These are phyloP conservation scores for Fraxinus quadrangulata DNA, from an alignment of 257 asterid genomes.

Conservation along the genomic window DNA sequence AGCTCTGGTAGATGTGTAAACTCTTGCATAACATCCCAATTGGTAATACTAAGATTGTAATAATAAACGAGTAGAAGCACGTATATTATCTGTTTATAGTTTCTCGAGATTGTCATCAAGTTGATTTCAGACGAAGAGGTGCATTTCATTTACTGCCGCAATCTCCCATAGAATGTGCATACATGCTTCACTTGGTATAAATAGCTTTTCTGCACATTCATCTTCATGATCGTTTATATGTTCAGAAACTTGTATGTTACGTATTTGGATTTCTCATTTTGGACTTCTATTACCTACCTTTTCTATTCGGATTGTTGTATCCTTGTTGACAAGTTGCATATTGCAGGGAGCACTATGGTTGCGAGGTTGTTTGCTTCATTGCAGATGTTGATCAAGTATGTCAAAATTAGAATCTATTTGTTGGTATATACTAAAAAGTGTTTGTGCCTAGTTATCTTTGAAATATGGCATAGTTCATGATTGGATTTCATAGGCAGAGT, in stretches of 20 bases:
- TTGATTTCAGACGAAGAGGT: background rate
- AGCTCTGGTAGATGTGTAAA: constrained; percentile 6
- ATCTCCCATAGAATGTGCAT: background rate
- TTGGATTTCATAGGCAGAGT: background rate
- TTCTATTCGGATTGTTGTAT: constrained; percentile 13
- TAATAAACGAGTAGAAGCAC: constrained; percentile 1
- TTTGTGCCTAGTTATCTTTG: background rate
- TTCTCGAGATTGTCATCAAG: background rate
- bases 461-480: constrained; percentile 14
- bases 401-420: constrained; percentile 20
- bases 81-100: background rate
- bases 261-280: background rate
- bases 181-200: background rate
- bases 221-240: background rate
- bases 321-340: constrained; percentile 13
- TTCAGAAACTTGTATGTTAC: background rate
- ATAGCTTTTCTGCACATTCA: background rate
- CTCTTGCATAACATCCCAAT: background rate
- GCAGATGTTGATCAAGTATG: constrained; percentile 98
- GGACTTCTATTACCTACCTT: background rate
- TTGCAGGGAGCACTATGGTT: constrained; percentile 89
- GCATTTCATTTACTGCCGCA: background rate
- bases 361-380: constrained; percentile 94
- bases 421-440: background rate
- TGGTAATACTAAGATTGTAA: constrained; percentile 4